Conservation (phyloP, 345 rosid species). For the Eucalyptus cloeziana region DNA sequence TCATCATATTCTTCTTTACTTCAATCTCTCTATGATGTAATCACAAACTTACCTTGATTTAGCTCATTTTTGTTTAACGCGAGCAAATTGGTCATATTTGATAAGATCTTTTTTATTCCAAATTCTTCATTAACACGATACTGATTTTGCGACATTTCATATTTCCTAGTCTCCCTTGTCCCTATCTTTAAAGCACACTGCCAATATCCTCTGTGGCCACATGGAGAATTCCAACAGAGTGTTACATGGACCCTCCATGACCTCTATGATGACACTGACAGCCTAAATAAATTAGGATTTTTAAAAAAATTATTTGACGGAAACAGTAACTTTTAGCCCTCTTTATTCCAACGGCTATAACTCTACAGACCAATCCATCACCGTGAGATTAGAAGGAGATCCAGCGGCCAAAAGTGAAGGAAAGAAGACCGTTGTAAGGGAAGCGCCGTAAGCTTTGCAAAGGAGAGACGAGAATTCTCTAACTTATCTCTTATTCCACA, state of each 20-base stretch:
- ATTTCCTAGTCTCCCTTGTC: too few species aligned
- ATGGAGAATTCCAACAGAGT: background rate
- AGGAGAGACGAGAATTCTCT: background rate
- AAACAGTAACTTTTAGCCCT: background rate
- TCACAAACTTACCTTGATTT: background rate
- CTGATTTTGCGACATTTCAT: background rate
- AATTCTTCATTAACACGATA: background rate
- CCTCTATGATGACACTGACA: background rate
- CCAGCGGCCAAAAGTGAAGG: too few species aligned
- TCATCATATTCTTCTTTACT: background rate
- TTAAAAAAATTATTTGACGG: too few species aligned
- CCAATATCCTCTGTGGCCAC: background rate
- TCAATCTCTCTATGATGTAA: background rate
- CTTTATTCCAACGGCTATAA: background rate
- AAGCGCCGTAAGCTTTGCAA: background rate
- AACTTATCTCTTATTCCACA: background rate
- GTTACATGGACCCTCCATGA: background rate
- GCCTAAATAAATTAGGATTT: background rate
- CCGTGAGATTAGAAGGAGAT: too few species aligned
- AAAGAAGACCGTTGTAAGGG: background rate
- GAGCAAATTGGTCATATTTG: background rate
- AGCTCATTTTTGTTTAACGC: accelerated
- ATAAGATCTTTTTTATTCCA: background rate
- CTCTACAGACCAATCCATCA: background rate
- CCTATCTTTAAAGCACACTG: background rate